Conservation (phyloP, 441 rosid genomes). For the Gossypium davidsonii region DNA sequence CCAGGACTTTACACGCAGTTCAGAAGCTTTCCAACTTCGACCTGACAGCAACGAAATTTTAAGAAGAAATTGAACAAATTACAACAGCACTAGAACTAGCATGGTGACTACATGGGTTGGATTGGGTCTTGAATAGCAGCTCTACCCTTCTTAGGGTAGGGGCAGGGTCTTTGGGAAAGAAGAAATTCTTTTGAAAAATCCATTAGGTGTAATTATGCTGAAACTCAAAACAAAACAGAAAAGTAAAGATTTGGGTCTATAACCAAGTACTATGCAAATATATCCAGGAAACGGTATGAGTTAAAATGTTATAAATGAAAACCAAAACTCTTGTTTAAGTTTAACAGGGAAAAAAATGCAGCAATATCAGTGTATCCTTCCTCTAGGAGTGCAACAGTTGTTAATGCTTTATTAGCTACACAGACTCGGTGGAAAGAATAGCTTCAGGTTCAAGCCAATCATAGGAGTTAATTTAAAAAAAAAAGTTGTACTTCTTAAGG, state of each 20-base stretch:
- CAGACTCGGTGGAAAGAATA: not conserved
- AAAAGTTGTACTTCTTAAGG: not conserved
- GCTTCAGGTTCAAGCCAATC: not conserved
- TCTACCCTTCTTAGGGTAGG: not conserved
- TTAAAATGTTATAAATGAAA: not conserved
- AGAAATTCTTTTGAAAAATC: not conserved
- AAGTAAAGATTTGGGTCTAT: not conserved
- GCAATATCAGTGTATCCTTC: not conserved
- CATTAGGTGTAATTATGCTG: not conserved
- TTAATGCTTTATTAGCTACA: not conserved
- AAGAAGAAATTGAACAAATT: constrained; percentile 7
- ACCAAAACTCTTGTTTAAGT: not conserved
- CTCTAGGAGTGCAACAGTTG: not conserved
- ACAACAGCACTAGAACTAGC: not conserved
- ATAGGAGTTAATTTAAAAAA: not conserved
- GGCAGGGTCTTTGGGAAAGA: not conserved
- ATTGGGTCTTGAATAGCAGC: not conserved
- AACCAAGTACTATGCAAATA: not conserved
- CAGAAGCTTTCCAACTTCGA: constrained; percentile 95
- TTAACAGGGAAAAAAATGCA: not conserved
- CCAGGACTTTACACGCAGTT: constrained; percentile 90
- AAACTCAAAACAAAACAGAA: not conserved
- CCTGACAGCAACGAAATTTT: constrained; percentile 36
- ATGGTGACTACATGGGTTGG: not conserved
- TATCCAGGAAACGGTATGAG: not conserved